phyloP scores from a whole-genome alignment of 306 rosid genomes.

The Erythrophleum fordii region DNA sequence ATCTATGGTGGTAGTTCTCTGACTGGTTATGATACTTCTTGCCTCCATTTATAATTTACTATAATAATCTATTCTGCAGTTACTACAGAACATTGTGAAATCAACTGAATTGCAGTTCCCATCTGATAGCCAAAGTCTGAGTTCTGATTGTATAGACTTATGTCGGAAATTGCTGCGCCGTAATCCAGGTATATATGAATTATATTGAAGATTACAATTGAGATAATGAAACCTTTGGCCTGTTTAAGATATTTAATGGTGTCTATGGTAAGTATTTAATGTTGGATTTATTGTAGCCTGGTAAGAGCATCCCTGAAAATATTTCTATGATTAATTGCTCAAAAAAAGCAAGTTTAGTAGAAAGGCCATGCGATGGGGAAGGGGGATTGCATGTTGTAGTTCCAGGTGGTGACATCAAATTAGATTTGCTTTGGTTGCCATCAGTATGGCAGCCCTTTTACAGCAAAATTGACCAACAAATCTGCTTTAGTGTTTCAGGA shows the following conservation, averaged over 20 bases:
- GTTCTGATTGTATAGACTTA: conserved; percentile 87
- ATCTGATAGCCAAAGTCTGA: conserved; percentile 60
- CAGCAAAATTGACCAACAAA: conserved; percentile 22
- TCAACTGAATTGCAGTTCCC: conserved; percentile 86
- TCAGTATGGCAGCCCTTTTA: conserved; percentile 19
- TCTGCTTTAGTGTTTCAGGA: conserved; percentile 43
- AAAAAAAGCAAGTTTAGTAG: conserved; percentile 17
- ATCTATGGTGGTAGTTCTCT: conserved; percentile 18
- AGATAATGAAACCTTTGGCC: conserved; percentile 17
- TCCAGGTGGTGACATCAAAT: conserved; percentile 28
- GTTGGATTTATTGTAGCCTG: conserved; percentile 12
- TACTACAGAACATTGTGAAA: conserved; percentile 92
- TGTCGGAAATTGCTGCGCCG: conserved; percentile 92
- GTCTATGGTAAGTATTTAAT: conserved; percentile 25
- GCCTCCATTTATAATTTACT: conserved; percentile 25
- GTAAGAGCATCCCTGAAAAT: conserved; percentile 17
- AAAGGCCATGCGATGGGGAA: neutral
- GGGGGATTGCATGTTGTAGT: conserved; percentile 30
- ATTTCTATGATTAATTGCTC: conserved; percentile 21
- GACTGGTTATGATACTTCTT: conserved; percentile 35
- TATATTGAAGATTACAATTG: conserved; percentile 28
- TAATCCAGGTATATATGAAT: conserved; percentile 79
- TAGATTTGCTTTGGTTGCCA: conserved; percentile 33
- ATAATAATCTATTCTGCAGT: conserved; percentile 60
- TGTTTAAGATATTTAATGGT: conserved; percentile 28